A percentile compares a stretch with the other conserved stretches of the same genome.
Conservation (phyloP, 1,284 basidiomycete genomes). For the Pseudozyma flocculosa region DNA sequence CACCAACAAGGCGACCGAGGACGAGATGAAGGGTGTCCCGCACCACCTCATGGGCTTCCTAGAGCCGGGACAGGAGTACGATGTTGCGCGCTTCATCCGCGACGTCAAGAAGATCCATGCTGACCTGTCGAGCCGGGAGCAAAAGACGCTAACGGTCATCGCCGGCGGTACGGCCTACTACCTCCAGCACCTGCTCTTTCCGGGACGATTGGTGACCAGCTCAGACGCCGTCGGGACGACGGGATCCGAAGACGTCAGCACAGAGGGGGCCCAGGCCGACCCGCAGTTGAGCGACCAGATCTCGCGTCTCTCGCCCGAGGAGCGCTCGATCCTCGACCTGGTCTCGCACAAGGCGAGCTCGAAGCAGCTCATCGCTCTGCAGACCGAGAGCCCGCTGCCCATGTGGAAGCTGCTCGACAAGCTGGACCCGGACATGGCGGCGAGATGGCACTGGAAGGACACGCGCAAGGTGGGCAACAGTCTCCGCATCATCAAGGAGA, state of each 20-base stretch:
- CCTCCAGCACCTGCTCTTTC: conserved; percentile 78
- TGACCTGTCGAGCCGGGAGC: conserved; percentile 52
- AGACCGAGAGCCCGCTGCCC: conserved; percentile 60
- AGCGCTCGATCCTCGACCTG: background rate
- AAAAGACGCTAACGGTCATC: conserved; percentile 74
- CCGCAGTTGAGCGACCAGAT: background rate
- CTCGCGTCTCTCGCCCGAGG: background rate
- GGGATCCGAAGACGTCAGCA: no score
- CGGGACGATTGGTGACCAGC: conserved; percentile 55
- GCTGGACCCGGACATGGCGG: conserved; percentile 75
- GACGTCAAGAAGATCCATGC: background rate
- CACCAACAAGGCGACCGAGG: conserved; percentile 84
- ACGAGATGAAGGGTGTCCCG: conserved; percentile 76
- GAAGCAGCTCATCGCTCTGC: background rate
- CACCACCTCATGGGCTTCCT: conserved; percentile 89
- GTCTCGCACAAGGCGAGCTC: background rate
- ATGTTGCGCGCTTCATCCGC: conserved; percentile 59
- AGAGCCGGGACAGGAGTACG: conserved; percentile 78
- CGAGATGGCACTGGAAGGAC: conserved; percentile 93
- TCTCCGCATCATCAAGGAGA: conserved; percentile 76
- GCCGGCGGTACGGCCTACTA: conserved; percentile 97
- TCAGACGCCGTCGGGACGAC: background rate
- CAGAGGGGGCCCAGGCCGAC: no score
- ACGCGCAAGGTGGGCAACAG: conserved; percentile 83
- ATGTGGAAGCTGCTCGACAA: conserved; percentile 70